A percentile compares a stretch with the other conserved stretches of the same genome.
These are phyloP conservation scores for Vaucheria bursata DNA, from an alignment of 352 stramenopile genomes.

Conservation along the genomic window DNA sequence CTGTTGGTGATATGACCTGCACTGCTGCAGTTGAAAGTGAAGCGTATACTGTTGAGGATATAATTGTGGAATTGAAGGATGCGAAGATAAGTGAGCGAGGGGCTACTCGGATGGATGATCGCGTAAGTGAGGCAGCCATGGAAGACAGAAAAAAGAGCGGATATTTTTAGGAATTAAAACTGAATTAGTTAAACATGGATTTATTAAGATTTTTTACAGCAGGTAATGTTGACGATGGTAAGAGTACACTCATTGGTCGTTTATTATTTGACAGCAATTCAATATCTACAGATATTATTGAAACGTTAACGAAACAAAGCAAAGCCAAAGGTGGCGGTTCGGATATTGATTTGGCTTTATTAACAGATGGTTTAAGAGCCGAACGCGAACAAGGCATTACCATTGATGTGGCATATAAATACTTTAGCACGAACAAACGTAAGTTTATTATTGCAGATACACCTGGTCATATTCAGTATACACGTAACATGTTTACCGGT, in stretches of 20 bases:
- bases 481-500: not conserved
- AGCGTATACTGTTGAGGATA: not conserved
- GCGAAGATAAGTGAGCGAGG: not conserved
- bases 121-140: not conserved
- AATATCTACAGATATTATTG: not conserved
- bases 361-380: not conserved
- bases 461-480: not conserved
- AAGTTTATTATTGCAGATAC: not conserved
- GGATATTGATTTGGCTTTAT: not conserved
- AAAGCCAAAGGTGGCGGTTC: not conserved
- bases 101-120: not conserved
- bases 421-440: not conserved
- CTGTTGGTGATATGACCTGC: not conserved
- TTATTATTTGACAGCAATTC: not conserved
- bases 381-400: not conserved
- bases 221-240: not conserved
- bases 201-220: not conserved
- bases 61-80: not conserved
- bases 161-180: no score
- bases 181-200: no score
- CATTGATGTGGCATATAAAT: not conserved
- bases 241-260: not conserved
- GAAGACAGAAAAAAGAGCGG: not conserved
- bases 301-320: not conserved
- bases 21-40: not conserved